Evolutionary conservation across 1,139 yeast species (phyloP), one percentile per base, ranked within the genome.

Genomic region (Meyerozyma sp.): DNA sequence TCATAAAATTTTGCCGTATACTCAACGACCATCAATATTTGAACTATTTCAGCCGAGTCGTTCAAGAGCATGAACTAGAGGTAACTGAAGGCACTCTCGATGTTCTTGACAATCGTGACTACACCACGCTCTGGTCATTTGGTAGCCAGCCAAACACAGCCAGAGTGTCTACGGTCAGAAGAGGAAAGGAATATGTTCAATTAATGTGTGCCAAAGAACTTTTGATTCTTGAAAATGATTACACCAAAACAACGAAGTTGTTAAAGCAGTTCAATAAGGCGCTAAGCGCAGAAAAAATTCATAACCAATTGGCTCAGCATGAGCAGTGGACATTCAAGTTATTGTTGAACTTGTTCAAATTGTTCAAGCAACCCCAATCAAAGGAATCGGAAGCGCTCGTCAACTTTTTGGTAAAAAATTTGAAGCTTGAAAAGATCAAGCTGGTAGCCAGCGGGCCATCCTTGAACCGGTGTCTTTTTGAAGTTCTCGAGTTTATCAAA

Each of bases 1-100:
- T 69, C 8, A 40, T 73, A 21, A 70, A 68, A 54, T 60, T 62
- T 28, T 48, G 66, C n/a, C 59, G 75, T 44, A 46, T 73, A 9
- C 55, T 62, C 11, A 66, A 70, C 41, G 66, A 73, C 45, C 57
- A 56, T n/a, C 58, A 57, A n/a, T 68, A 63, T 42, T 42, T 54
- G 35, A 48, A 49, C 32, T 69, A 66, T 46, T 70, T 70, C 46
- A 43, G 51, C 32, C 47, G 50, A 29, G 43, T 49, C 23, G 42
- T 54, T 42, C 54, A 43, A 13, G 48, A 44, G n/a, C 43, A 37
- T n/a, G 46, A 45, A 14, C 32, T 40, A 18, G 39, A 42, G 3
- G 23, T 49, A 8, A 28, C 44, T 35, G 26, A 44, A 23, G 49
- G 44, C 8, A 32, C 37, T 1, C 40, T 48, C 30, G 7, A 28